Base-by-base conservation (phyloP, 352 stramenopile species). In the Thalassiosira ordinaria region DNA sequence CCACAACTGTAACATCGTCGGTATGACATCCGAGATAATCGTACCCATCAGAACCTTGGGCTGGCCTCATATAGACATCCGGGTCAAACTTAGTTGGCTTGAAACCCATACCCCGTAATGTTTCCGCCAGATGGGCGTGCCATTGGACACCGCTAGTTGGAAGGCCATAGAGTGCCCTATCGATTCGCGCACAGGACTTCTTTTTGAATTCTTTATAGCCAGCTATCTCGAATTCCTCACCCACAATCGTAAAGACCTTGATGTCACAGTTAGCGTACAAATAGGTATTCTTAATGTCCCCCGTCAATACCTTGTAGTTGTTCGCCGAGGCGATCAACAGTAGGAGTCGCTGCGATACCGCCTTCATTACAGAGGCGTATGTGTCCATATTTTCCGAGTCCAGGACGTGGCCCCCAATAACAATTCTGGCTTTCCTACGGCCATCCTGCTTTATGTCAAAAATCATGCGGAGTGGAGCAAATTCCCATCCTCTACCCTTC, bases 121-220 rank as follows among this genome's bases (percentile, higher is more conserved):
- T 69, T 9, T 35, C 61, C 1, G 55, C 26, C 9, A 76, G 37
- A 46, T 76, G 67, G 20, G 61, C 39, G 55, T 56, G 68, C 22
- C 62, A 76, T 13, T 76, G 41, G 46, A 31, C 37, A 29, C 77
- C 81, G 8, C 55, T 39, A 11, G 46, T 31, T 26, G 86, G 82
- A 0, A 69, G 33, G 24, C 80, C 84, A 79, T 92, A 91, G 5
- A 91, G 37, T n/a, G 81, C 78, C 18, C 84, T 3, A 33, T 18
- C n/a, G 51, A 92, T 87, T 0, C 84, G 18, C 4, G 71, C 79
- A n/a, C n/a, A n/a, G n/a, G n/a, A n/a, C n/a, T 22, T n/a, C 47
- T 55, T 55, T 24, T 22, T 5, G 11, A 61, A 7, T 47, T 73
- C 77, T 1, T 75, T 82, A 24, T 69, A 56, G 29, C 89, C 70